Evolutionary conservation across 2,329 filamentous ascomycete species (phyloP), one percentile per base, ranked within the genome.

Genomic region (Verruconis gallopava): DNA sequence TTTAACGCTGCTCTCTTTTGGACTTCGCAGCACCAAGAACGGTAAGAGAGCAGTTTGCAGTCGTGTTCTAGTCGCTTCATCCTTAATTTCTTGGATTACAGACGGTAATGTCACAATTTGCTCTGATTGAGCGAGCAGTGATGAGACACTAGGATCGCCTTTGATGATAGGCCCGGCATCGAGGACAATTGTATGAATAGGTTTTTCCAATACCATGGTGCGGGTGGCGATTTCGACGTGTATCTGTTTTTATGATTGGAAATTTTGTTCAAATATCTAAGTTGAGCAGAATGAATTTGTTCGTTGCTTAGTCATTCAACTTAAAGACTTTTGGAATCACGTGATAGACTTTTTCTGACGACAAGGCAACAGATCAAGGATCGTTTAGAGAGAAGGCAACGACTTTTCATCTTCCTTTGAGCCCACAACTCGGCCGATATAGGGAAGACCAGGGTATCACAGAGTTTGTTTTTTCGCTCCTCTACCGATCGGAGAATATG

Each of bases 111-210:
- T 95, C 54, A 86, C 76, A 33, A 95, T 71, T 45, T 72, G 67
- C 53, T 91, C 79, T 37, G 85, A 79, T 57, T 85, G 78, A 28
- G 75, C 72, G 40, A 94, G 68, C 9, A 98, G 75, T 0, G 82
- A 85, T 36, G 85, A 93, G 18, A 91, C 75, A 9, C 84, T 69
- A 11, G 89, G 85, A 49, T 91, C 81, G 64, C 95, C 95, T 58
- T 89, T 89, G 60, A 98, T 88, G 46, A 98, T 77, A 5, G 89
- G 86, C 19, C 88, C 89, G 3, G 91, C 82, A 57, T 98, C 91
- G 50, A 98, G 72, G 20, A 96, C 73, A 40, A 96, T 75, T 42
- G 80, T 81, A 64, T 93, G 79, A 38, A 93, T 77, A 0, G 79
- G 72, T 57, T 88, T 94, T 47, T 60, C 49, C 11, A 51, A 46